Base-by-base conservation (phyloP, 2,329 filamentous ascomycete genomes). In the Monosporascus sp. region DNA sequence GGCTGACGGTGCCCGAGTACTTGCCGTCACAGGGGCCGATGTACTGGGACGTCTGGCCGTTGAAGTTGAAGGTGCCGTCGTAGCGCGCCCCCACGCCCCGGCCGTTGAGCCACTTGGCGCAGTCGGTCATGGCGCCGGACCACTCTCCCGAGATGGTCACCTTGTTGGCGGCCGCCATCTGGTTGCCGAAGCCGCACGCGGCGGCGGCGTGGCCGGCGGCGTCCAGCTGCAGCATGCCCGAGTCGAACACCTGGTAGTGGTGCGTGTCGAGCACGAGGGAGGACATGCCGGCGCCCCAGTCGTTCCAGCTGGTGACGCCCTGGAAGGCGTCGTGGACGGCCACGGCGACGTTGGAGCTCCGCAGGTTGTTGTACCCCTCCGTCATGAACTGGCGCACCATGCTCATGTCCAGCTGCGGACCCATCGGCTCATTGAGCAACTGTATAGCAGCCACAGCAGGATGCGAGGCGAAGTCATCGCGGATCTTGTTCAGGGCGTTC, bases 221-320 rank as follows among this genome's bases (percentile, higher is more conserved):
- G 31, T 79, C 81, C 54, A 87, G 77, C 14, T 77, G 76, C 55
- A 91, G 80, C 59, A 88, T 84, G 52, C 81, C 81, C 2, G 76
- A 76, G 70, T 91, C 89, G 75, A 91, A 91, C 64, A 89, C 89
- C 55, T 87, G 85, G 67, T 91, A 91, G 64, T 91, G 86, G 68
- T 91, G 88, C 1, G 86, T 88, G 69, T 91, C 88, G n/a, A 91
- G 78, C 3, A 89, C 74, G 52, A 91, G 74, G 45, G 80, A 75
- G 20, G 75, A 72, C 56, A 81, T 77, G 46, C 74, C 72, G 60
- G 82, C 76, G 40, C 89, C 76, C 64, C 85, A 79, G 41, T 82
- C 84, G 63, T 89, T 78, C 88, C 88, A 91, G 54, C 87, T 87
- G 54, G 78, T 76, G 5, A 90, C 76, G 27, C 87, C 87, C 60